These are phyloP conservation scores for Globisporangium paddicum DNA, from an alignment of 352 stramenopile genomes.

Conservation along the genomic window DNA sequence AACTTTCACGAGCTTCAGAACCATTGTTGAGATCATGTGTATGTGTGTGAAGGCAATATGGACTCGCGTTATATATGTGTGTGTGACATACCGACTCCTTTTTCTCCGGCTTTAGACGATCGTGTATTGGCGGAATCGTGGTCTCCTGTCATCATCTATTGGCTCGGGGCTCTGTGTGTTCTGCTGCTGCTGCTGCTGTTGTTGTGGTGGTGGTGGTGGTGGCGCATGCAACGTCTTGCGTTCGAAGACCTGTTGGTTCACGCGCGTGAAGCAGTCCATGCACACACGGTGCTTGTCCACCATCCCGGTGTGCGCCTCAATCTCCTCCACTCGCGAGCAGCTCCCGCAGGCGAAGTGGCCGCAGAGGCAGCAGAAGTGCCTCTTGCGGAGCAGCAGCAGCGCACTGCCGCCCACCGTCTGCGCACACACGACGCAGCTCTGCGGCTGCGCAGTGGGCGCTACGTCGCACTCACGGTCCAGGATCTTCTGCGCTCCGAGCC, in stretches of 20 bases:
- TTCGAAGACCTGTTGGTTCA: slow-evolving; percentile 26
- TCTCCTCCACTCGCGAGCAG: slow-evolving; percentile 32
- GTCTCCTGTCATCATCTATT: neutral
- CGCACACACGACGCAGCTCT: slow-evolving; percentile 10
- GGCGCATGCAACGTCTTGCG: neutral
- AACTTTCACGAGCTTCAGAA: too few relatives aligned
- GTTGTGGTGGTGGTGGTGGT: too few relatives aligned
- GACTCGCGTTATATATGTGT: neutral
- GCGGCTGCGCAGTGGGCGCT: neutral
- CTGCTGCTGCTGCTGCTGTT: neutral
- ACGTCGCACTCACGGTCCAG: slow-evolving; percentile 6
- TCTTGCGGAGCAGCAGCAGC: slow-evolving; percentile 11
- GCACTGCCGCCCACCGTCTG: slow-evolving; percentile 8
- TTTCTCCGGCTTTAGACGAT: neutral
- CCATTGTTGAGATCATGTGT: too few relatives aligned
- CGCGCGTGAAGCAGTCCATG: slow-evolving; percentile 30
- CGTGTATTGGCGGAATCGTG: neutral
- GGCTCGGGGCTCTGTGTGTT: neutral
- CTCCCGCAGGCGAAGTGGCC: slow-evolving; percentile 27
- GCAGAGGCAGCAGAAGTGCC: slow-evolving; percentile 33
- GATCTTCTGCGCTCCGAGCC: slow-evolving; percentile 14
- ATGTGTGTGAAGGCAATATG: too few relatives aligned
- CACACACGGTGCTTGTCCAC: slow-evolving; percentile 35
- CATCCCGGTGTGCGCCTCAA: slow-evolving; percentile 35
- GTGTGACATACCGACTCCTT: neutral